Evolutionary conservation across 2,329 filamentous ascomycete species (phyloP), one percentile per base, ranked within the genome.

Genomic region (Hymenoscyphus salicellus): DNA sequence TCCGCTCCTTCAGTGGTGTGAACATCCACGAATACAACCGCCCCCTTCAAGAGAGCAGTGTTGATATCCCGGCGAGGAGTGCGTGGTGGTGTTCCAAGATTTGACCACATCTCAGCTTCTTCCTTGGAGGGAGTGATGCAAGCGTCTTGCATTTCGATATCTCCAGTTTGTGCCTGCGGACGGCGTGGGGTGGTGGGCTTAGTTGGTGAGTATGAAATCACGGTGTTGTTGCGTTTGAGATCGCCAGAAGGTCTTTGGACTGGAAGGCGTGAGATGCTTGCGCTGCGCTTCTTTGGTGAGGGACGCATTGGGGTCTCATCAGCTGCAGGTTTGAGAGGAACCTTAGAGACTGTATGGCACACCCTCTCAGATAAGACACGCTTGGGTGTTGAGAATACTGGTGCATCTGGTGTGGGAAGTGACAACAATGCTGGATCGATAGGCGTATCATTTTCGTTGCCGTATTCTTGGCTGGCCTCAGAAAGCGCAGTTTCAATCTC

Each of bases 11-110:
- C 90, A 8, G 86, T 90, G 0, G 91, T 93, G 74, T 92, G 86
- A 2, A 96, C 91, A 75, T 97, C 92, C 1, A 95, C 90, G 73
- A 88, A 92, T 4, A 95, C 90, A 2, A 92, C 85, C 17, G 88
- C 90, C 1, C 92, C 92, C 23, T 84, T 82, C 2, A 94, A 81
- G 3, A 90, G 75, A 0, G 75, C 73, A 3, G 81, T 76, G 68
- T 86, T 79, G 10, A 87, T 69, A 62, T 87, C 82, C 1, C 79
- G 79, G 5, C 83, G 81, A 23, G 85, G 83, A 26, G 84, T 86
- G 41, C 83, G 82, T 2, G 81, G 82, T 2, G 85, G 85, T 0
- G 85, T 87, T 16, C 80, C 84, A 36, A 81, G 75, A 0, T 78
- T 81, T 3, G 84, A 84, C 84, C 84, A 87, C 16, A 69, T 69